A percentile compares a stretch with the other conserved stretches of the same genome.
Conservation (phyloP, 768 basidiomycete species). For the Crepidotus variabilis region DNA sequence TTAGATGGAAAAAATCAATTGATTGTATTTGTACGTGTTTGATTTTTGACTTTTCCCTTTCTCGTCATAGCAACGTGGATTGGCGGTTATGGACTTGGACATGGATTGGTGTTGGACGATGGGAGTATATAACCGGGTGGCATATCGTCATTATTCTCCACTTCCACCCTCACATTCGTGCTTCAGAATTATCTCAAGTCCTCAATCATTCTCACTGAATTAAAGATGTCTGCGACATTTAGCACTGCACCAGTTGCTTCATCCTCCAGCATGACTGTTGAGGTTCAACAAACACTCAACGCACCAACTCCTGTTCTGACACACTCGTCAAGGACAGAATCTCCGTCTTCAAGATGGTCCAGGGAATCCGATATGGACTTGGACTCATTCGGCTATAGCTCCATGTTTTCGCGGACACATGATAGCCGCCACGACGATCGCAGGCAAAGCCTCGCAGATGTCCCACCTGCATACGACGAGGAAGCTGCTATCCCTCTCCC, state of each 20-base stretch:
- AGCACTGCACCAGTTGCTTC: conserved; percentile 10
- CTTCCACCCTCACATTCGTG: not conserved
- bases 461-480: conserved; percentile 42
- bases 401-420: conserved; percentile 26
- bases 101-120: conserved; percentile 5
- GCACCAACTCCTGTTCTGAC: conserved; percentile 15
- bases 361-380: conserved; percentile 22
- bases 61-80: conserved; percentile 1
- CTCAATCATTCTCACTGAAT: conserved; percentile 1
- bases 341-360: not conserved
- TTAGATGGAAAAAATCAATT: not conserved
- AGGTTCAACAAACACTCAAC: conserved; percentile 5
- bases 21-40: conserved; percentile 14
- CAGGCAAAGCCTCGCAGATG: conserved; percentile 24
- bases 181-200: not conserved
- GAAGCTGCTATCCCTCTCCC: conserved; percentile 32
- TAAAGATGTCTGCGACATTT: conserved; percentile 8
- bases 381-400: conserved; percentile 32
- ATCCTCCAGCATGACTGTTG: not conserved
- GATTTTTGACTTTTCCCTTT: conserved; percentile 18
- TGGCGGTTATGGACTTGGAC: not conserved
- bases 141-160: not conserved
- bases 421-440: conserved; percentile 38
- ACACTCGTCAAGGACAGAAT: conserved; percentile 16
- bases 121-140: not conserved